Base-by-base conservation (phyloP, 2,329 filamentous ascomycete genomes). In the Zymoseptoria brevis region DNA sequence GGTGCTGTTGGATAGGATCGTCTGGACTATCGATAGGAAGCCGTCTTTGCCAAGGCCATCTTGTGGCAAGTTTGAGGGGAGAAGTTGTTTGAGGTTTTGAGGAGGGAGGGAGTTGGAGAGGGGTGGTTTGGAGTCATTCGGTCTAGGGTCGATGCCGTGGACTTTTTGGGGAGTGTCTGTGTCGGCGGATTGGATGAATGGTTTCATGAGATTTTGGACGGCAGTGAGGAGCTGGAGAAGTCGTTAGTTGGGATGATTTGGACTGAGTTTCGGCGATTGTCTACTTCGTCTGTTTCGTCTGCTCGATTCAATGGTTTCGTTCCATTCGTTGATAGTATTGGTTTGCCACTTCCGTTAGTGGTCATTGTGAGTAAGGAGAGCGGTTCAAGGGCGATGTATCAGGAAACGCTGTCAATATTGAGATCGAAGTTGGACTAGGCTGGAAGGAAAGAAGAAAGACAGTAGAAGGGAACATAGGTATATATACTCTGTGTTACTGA, bases 1-100 rank as follows among this genome's bases (percentile, higher is more conserved):
- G 70, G 97, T 93, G 69, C 88, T 94, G 74, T 95, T 91, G 64
- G 83, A 81, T 50, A 97, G 79, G 19, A 96, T 80, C 61, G 85
- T 82, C 65, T 85, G 78, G 52, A 96, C 81, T 2, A 84, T 58
- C 2, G 69, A 57, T 16, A 80, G 49, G 11, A 80, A 62, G 8
- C 76, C 77, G 9, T 75, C 72, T 61, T 75, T 78, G 22, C 78
- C 76, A 1, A 69, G 65, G 16, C 71, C 69, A 48, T 71, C 41
- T 7, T 72, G 66, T 0, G 74, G 73, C 6, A 79, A 67, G 22
- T 67, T 55, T 45, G 78, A 56, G 26, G 73, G 64, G 9, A 80
- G 64, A n/a, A 79, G 60, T 8, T 70, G 62, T 30, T 73, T 68
- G 6, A 80, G 71, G 59, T 77, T 72, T 58, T 76, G 68, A 0